Evolutionary conservation across 1,139 yeast genomes (phyloP), one percentile per base, ranked within the genome.

Genomic region (Candida sanyaensis): DNA sequence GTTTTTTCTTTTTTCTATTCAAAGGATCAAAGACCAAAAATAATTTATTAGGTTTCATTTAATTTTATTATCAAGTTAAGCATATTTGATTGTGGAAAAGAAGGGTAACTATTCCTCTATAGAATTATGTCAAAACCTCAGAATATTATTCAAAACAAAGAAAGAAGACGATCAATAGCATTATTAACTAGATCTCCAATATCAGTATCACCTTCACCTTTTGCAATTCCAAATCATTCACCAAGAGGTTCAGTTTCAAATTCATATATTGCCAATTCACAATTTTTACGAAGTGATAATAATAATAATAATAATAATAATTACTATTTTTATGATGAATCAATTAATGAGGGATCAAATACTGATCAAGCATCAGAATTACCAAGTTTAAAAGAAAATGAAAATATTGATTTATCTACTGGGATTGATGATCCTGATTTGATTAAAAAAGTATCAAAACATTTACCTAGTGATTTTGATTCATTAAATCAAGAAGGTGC

Each of bases 401-500:
- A 38, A 6, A 39, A 45, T 21, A 34, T 37, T 10, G 52, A 53
- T 44, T 58, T 61, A 34, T 50, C 66, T 12, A 46, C 51, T 4
- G 68, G 69, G 2, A 47, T 62, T 1, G 60, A 57, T 39, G 64
- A 69, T 48, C 68, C 71, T 0, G 56, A 55, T 27, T 41, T 66
- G 30, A 48, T 62, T 6, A 56, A 58, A 31, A 61, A 57, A 47
- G 61, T 72, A 5, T 61, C 65, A 13, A 66, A 65, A 42, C 76
- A 72, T 52, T 58, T 72, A 38, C 64, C 65, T 6, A 49, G 49
- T 11, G 55, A 55, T 37, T 47, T 77, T 55, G 83, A 81, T 41
- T 49, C 63, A 2, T 68, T 90, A 47, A 79, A 81, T 50, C 66
- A 83, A 27, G 96, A 86, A 63, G 96, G 96, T 26, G 97, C 95